Percentiles rank a stretch among this genome's conserved stretches.
Evolutionary conservation across 148 eudicot genomes (phyloP).

Genomic region (Rhododendron kiyosumense): DNA sequence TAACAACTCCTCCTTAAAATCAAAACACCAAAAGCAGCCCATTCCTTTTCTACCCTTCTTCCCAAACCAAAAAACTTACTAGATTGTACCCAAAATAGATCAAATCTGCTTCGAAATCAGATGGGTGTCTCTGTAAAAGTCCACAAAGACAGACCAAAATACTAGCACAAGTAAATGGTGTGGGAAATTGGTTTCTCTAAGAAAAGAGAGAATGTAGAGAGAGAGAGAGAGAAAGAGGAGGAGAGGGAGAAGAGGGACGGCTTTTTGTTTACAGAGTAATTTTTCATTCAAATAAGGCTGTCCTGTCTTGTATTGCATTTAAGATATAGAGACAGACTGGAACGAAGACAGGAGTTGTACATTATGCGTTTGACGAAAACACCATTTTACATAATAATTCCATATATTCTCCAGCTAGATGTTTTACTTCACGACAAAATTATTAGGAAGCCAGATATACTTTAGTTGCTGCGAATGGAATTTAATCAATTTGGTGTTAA

Average conservation of each 20-base stretch:
- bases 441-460: not conserved
- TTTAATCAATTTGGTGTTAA: not conserved
- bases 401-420: not conserved
- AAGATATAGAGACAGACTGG: not conserved
- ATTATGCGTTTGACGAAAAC: not conserved
- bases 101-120: not conserved
- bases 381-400: not conserved
- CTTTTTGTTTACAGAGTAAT: not conserved
- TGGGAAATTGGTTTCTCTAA: not conserved
- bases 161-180: not conserved
- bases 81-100: not conserved
- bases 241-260: not conserved
- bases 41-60: conserved; percentile 11
- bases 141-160: not conserved
- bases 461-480: not conserved
- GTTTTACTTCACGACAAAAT: not conserved
- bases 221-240: not conserved
- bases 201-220: not conserved
- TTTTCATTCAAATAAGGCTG: not conserved
- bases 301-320: not conserved
- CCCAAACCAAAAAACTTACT: not conserved
- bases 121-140: not conserved
- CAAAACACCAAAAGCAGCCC: conserved; percentile 94
- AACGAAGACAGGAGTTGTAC: not conserved
- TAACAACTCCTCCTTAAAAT: conserved; percentile 58